Evolutionary conservation across 345 rosid genomes (phyloP), one percentile per base, ranked within the genome.

Genomic region (Eutrema japonicum): DNA sequence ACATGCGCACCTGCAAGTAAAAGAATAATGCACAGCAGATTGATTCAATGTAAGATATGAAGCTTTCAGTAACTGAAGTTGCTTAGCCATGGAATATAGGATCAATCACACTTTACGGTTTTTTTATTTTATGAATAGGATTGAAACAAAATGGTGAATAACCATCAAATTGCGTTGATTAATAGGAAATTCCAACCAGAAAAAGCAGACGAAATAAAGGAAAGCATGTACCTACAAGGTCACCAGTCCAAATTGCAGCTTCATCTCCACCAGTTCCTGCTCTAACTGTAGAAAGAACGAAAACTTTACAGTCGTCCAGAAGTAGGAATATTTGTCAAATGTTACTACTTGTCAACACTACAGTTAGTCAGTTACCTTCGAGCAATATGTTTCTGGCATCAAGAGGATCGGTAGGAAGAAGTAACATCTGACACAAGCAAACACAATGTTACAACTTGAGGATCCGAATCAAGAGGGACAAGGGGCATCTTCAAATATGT

Each of bases 211-310:
- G 30, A 78, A 38, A 66, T 49, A 64, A 75, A 85, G 78, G 78
- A 79, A 83, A 87, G 82, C 87, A 83, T 91, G 83, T 94, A 91
- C 99, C 97, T 91, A 95, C 97, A 95, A 95, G 99, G 89, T 95
- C 99, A 95, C 97, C 99, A 73, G 97, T 96, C 99, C 99, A 95
- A 46, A 92, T 10, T 73, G 96, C 99, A 85, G 99, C 99, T 81
- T 95, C 97, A 85, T 95, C 99, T 41, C 99, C 99, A 62, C 99
- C 99, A 66, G 99, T 87, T 77, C 99, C 97, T 66, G 97, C 99
- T 84, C 99, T 89, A 52, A 91, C 98, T 94, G 89, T 65, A 74
- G 49, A 83, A 67, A 35, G 22, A 46, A 51, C n/a, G 33, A 48
- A 16, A 46, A 32, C 40, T 60, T 47, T 12, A 80, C 8, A 59